Evolutionary conservation across 306 rosid genomes (phyloP).

Genomic region (Quercus glauca): DNA sequence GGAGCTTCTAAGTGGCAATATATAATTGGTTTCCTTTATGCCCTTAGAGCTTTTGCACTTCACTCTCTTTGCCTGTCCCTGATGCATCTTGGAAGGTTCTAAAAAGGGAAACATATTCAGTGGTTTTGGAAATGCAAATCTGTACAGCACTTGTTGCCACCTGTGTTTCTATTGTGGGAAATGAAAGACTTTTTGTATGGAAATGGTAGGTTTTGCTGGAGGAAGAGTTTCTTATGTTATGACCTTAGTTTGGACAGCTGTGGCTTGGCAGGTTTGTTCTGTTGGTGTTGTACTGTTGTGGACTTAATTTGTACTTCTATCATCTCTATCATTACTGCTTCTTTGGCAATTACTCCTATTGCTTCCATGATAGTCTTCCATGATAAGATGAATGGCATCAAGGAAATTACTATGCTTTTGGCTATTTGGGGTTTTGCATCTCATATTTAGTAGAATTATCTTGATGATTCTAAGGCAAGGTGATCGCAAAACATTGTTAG

Average conservation of each 20-base stretch:
- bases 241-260: constrained; percentile 74
- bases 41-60: constrained; percentile 73
- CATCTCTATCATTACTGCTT: constrained; percentile 63
- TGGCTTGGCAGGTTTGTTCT: constrained; percentile 86
- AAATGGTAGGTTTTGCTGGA: constrained; percentile 51
- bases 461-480: constrained; percentile 59
- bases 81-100: constrained; percentile 57
- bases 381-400: constrained; percentile 81
- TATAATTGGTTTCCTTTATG: constrained; percentile 55
- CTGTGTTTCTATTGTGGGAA: constrained; percentile 39
- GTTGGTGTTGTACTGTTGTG: constrained; percentile 60
- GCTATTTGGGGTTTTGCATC: constrained; percentile 81
- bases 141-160: too few species aligned
- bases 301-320: constrained; percentile 72
- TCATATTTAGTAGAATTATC: constrained; percentile 73
- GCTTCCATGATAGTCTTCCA: constrained; percentile 71
- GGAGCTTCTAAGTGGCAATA: constrained; percentile 45
- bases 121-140: too few species aligned
- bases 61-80: constrained; percentile 80
- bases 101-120: too few species aligned
- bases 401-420: constrained; percentile 77
- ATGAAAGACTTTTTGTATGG: constrained; percentile 62
- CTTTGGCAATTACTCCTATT: constrained; percentile 49
- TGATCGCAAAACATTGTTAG: constrained; percentile 7
- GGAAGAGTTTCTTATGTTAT: constrained; percentile 64